Evolutionary conservation across 2,329 filamentous ascomycete species (phyloP), one percentile per base, ranked within the genome.

Genomic region (Byssoonygena ceratinophila): DNA sequence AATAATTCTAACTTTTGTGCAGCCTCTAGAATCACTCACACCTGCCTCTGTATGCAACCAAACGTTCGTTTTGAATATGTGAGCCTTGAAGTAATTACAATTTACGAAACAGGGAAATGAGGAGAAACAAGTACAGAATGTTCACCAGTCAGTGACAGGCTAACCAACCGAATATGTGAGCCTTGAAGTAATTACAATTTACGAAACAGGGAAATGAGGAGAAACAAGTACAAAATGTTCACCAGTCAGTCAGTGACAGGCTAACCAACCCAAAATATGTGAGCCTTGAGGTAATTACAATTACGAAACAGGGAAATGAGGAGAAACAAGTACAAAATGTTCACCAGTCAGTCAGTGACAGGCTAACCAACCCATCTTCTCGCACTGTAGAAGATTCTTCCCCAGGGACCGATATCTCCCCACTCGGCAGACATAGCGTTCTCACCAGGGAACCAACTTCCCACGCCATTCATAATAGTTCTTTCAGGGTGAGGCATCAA

Each of bases 401-500:
- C 76, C 89, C 89, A 95, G 18, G 90, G 88, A 1, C 87, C 86
- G 65, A 84, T 84, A 59, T 89, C 84, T 25, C 85, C 87, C 85
- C 85, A 90, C 56, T 82, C 75, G 59, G 78, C 76, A 31, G 65
- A 63, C 46, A 59, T 54, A 31, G 64, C 68, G 62, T 72, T 69
- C 11, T 79, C 78, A 54, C 80, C 74, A 6, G 87, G 85, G 56
- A 84, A 72, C 67, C 83, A 95, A 67, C 85, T 91, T 45, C 77
- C 81, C 55, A 89, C 83, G 54, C 87, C 86, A 53, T 81, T 81
- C 73, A 94, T 73, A 54, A 94, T 82, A 14, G 87, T 94, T n/a
- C 89, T 80, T 73, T 96, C 89, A 0, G 89, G 89, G 68, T 95
- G 89, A 56, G 90, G 90, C 89, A 96, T 95, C 72, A 95, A 80